Evolutionary conservation across 1,284 basidiomycete species (phyloP).

Genomic region (Caloboletus inedulis): DNA sequence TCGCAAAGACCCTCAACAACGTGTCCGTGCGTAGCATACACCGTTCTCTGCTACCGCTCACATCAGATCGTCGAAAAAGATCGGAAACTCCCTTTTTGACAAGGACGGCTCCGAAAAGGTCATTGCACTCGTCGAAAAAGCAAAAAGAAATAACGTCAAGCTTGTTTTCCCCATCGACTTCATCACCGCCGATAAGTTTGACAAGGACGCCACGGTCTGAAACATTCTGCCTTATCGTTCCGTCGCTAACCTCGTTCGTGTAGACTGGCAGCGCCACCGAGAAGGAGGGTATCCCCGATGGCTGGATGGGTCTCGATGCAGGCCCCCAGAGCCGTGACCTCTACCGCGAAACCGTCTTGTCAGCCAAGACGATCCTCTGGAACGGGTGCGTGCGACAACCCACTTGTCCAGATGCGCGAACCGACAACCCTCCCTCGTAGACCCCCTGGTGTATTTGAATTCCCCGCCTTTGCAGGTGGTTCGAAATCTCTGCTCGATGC

Average conservation of each 20-base stretch:
- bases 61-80: slow-evolving; percentile 43
- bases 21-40: slow-evolving; percentile 53
- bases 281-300: slow-evolving; percentile 84
- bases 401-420: not conserved
- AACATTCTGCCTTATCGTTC: not conserved
- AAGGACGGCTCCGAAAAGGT: slow-evolving; percentile 90
- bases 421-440: slow-evolving; percentile 36
- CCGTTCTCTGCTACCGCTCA: not conserved
- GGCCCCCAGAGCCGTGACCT: slow-evolving; percentile 81
- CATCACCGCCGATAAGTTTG: slow-evolving; percentile 93
- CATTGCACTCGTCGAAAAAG: slow-evolving; percentile 82
- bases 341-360: slow-evolving; percentile 78
- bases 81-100: slow-evolving; percentile 95
- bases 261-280: slow-evolving; percentile 79
- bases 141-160: slow-evolving; percentile 91
- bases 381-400: slow-evolving; percentile 63
- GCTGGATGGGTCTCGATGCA: slow-evolving; percentile 93
- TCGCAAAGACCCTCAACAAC: slow-evolving; percentile 91
- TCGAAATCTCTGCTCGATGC: slow-evolving; percentile 87
- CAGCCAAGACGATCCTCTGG: slow-evolving; percentile 98
- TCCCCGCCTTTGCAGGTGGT: slow-evolving; percentile 86
- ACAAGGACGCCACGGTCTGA: slow-evolving; percentile 82
- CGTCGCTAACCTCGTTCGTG: slow-evolving; percentile 11
- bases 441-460: slow-evolving; percentile 97
- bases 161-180: slow-evolving; percentile 96